Base-by-base conservation (phyloP, 2,329 filamentous ascomycete species). In the Scedosporium aurantiacum region DNA sequence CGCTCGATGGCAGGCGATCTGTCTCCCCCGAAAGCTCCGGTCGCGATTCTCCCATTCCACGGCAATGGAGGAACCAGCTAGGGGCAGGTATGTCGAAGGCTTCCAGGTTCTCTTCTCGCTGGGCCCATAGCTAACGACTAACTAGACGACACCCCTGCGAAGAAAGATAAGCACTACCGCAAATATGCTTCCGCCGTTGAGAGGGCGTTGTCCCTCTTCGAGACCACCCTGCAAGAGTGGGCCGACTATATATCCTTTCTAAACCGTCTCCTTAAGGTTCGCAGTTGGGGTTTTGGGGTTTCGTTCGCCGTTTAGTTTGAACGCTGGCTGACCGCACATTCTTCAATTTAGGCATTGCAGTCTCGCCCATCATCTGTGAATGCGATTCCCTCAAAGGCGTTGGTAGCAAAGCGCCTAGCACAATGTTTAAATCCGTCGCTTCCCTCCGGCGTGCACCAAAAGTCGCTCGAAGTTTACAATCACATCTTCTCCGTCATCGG, bases 201-300 rank as follows among this genome's bases (percentile, higher is more conserved):
- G 70, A 85, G 91, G 72, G 89, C 91, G 40, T 81, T 99, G 64
- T 84, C 89, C 55, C 81, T 96, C 40, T 99, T 97, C 77, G 94
- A 99, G 71, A 92, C 90, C 16, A 86, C 91, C 32, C 80, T 97
- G 67, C 91, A 97, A 75, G 94, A 99, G 84, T 99, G 94, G 94
- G 94, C 95, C 57, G 94, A 99, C 76, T 99, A 99, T 72, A 99
- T 99, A 69, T 96, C 93, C 18, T 99, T 97, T 72, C 78, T 99
- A 61, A 95, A 90, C 71, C 86, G 91, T 64, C 80, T 99, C 57
- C 79, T 96, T 64, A 97, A 97, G 84, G 90, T 92, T 72, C 67
- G 72, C 58, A 23, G 2, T 41, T 16, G 27, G 50, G n/a, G n/a
- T n/a, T 32, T 14, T 14, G 4, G 12, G 16, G 40, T 7, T 18